Base-by-base conservation (phyloP, 306 rosid species). In the Vicia sativa region DNA sequence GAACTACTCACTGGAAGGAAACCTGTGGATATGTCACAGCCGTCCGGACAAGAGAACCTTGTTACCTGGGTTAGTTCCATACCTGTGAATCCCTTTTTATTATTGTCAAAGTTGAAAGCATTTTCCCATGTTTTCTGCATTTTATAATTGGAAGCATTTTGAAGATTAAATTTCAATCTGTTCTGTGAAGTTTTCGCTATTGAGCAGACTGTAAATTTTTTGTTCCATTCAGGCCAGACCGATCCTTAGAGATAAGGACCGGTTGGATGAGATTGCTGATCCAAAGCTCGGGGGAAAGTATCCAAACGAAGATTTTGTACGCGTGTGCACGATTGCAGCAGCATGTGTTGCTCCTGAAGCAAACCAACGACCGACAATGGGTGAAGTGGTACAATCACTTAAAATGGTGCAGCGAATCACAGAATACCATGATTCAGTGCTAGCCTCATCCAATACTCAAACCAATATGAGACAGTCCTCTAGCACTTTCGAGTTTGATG, bases 321-420 rank as follows among this genome's bases (percentile, higher is more conserved):
- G 97, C 41, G 97, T 93, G 52, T 93, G 99, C 86, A 93, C 99
- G 3, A 82, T 93, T 76, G 99, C 99, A 2, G 99, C 99, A 1
- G 99, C 99, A 55, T 93, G 99, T 65, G 99, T 93, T 16, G 87
- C 99, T 71, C 92, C 99, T 2, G 97, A 93, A 86, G 96, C 99
- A 61, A 83, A 76, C 83, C 99, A 93, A 76, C 88, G 99, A 44
- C 99, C 99, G 29, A 88, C 99, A 15, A 93, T 93, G 96, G 99
- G 99, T 21, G 99, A 93, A 82, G 99, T 93, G 77, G 97, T 93
- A 26, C 99, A 93, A 68, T 93, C 99, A 45, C 96, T 93, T 68
- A 93, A 93, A 80, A 93, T 93, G 99, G 99, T 93, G 76, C 99
- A 93, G 80, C 93, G 97, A 5, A 66, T 88, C 67, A 78, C 95